Percentiles rank a stretch among this genome's conserved stretches.
Evolutionary conservation across 192 early-diverging fungal species (phyloP).

Genomic region (Chytriomyces confervae): DNA sequence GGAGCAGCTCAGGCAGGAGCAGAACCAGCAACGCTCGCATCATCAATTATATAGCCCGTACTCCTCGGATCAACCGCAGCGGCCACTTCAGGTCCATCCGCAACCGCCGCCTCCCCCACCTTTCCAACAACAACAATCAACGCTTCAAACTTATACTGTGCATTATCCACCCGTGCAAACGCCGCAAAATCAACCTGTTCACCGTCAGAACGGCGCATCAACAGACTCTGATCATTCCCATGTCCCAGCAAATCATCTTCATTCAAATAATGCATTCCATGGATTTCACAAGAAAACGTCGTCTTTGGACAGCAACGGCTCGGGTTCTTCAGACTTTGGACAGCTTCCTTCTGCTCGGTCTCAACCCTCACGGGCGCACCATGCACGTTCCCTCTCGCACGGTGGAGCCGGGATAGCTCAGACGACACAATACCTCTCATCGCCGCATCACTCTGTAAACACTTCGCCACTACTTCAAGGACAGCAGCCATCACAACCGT

Average conservation of each 20-base stretch:
- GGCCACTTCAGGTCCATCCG: not conserved
- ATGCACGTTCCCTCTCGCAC: not conserved
- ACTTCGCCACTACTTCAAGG: not conserved
- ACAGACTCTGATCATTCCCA: not conserved
- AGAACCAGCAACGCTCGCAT: not conserved
- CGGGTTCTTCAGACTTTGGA: not conserved
- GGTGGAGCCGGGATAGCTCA: not conserved
- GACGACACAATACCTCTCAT: not conserved
- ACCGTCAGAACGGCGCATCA: not conserved
- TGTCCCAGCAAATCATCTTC: not conserved
- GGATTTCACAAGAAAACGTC: constrained; percentile 1
- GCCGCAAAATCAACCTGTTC: not conserved
- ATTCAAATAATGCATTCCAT: not conserved
- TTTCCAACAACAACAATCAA: not conserved
- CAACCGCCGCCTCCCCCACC: not conserved
- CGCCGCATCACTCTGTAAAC: not conserved
- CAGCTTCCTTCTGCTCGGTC: not conserved
- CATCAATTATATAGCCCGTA: not conserved
- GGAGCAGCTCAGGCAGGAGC: not conserved
- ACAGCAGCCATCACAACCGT: not conserved
- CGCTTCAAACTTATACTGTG: not conserved
- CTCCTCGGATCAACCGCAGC: not conserved
- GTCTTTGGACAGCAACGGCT: not conserved
- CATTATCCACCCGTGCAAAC: constrained; percentile 1
- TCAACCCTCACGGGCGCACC: not conserved